Conservation (phyloP, 495 filamentous ascomycete species). For the Aspergillus bridgeri region DNA sequence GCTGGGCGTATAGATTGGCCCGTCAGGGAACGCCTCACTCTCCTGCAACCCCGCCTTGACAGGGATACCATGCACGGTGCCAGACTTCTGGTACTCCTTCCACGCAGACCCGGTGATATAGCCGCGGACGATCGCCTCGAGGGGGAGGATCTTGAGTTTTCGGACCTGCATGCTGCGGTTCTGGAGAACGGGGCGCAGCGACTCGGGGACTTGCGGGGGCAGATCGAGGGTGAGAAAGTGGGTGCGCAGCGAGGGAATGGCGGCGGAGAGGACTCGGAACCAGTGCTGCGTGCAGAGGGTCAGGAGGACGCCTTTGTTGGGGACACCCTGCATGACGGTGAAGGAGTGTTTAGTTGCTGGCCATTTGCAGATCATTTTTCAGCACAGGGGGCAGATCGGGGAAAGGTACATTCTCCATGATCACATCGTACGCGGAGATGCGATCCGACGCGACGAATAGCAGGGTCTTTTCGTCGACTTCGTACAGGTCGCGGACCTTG, state of each 20-base stretch:
- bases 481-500: slow-evolving; percentile 83
- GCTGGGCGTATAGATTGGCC: slow-evolving; percentile 80
- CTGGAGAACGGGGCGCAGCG: slow-evolving; percentile 52
- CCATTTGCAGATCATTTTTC: too few relatives aligned
- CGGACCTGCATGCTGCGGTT: slow-evolving; percentile 81
- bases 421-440: slow-evolving; percentile 92
- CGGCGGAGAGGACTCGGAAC: slow-evolving; percentile 68
- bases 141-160: slow-evolving; percentile 72
- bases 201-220: slow-evolving; percentile 50
- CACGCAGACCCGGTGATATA: slow-evolving; percentile 94
- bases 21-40: slow-evolving; percentile 65
- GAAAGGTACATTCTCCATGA: slow-evolving; percentile 70
- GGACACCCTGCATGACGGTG: slow-evolving; percentile 58
- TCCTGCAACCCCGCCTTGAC: slow-evolving; percentile 66
- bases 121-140: slow-evolving; percentile 89
- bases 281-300: slow-evolving; percentile 81
- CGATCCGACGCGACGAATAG: slow-evolving; percentile 90
- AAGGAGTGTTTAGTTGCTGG: background rate
- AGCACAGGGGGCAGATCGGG: too few relatives aligned
- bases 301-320: slow-evolving; percentile 78
- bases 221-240: slow-evolving; percentile 73
- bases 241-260: slow-evolving; percentile 64
- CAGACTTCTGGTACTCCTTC: slow-evolving; percentile 69
- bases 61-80: slow-evolving; percentile 77
- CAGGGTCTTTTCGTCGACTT: slow-evolving; percentile 68